Evolutionary conservation across 139 green algal genomes (phyloP).

Genomic region (Micractinium conductrix): DNA sequence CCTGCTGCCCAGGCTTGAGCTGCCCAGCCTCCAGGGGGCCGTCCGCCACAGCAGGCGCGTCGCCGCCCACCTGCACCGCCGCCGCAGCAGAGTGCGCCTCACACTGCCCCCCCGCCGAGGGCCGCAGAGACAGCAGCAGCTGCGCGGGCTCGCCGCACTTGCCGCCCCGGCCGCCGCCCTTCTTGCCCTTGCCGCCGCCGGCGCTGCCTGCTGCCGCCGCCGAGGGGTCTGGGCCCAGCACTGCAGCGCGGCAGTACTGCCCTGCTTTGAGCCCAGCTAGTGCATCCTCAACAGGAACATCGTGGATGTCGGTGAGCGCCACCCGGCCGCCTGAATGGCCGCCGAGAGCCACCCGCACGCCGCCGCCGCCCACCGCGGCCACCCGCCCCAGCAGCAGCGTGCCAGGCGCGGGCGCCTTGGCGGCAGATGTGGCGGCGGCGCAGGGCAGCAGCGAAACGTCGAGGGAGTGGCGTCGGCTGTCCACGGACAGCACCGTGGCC

Average conservation of each 20-base stretch:
- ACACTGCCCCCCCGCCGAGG: constrained; percentile 55
- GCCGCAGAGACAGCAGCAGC: constrained; percentile 66
- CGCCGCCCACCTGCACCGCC: not conserved
- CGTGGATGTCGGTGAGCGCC: constrained; percentile 84
- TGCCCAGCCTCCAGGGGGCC: constrained; percentile 14
- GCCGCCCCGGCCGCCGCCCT: not conserved
- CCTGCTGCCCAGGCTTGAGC: constrained; percentile 17
- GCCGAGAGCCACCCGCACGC: constrained; percentile 74
- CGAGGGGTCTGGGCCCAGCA: constrained; percentile 40
- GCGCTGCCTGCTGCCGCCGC: not conserved
- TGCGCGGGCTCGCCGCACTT: not conserved
- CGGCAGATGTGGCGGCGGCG: not conserved
- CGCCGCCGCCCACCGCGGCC: constrained; percentile 44
- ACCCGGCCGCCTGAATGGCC: constrained; percentile 53
- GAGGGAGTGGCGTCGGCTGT: constrained; percentile 47
- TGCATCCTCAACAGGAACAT: constrained; percentile 69
- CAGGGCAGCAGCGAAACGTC: constrained; percentile 57
- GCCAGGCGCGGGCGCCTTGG: constrained; percentile 26
- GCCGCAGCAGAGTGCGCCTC: constrained; percentile 25
- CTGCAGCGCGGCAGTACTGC: constrained; percentile 55
- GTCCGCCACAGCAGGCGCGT: not conserved
- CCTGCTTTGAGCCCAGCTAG: constrained; percentile 64
- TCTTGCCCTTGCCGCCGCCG: not conserved
- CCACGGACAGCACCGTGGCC: constrained; percentile 39
- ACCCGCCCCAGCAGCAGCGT: constrained; percentile 57